These are phyloP conservation scores for Ogataea henricii DNA, from an alignment of 805 yeast species.

Conservation along the genomic window DNA sequence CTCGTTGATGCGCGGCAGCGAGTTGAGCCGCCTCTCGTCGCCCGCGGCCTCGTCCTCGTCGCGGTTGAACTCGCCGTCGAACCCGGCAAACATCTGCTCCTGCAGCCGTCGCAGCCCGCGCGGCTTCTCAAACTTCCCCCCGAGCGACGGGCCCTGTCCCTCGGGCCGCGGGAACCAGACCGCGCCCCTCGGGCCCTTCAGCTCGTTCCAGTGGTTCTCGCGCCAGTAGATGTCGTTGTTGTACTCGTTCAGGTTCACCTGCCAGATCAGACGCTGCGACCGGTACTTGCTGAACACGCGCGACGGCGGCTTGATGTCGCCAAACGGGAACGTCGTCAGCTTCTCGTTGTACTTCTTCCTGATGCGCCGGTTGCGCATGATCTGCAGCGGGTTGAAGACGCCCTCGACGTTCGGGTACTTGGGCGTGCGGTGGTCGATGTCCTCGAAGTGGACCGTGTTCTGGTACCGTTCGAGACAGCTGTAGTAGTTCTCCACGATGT, in stretches of 20 bases:
- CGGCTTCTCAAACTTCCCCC: constrained; percentile 9
- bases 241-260: constrained; percentile 60
- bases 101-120: constrained; percentile 21
- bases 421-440: constrained; percentile 14
- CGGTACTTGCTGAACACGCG: constrained; percentile 55
- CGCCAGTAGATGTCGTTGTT: constrained; percentile 62
- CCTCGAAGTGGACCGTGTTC: constrained; percentile 30
- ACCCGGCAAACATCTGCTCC: constrained; percentile 31
- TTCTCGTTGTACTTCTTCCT: constrained; percentile 53
- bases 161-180: constrained; percentile 49
- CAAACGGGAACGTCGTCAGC: constrained; percentile 45
- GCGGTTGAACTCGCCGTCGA: constrained; percentile 28
- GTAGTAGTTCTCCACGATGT: constrained; percentile 52
- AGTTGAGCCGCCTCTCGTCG: constrained; percentile 20
- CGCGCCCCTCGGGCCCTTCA: constrained; percentile 46
- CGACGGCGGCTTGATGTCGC: constrained; percentile 62
- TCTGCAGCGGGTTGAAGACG: constrained; percentile 78
- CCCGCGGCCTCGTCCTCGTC: constrained; percentile 22
- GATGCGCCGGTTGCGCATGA: constrained; percentile 69
- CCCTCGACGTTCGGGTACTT: constrained; percentile 59
- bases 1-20: constrained; percentile 26
- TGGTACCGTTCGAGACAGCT: constrained; percentile 46
- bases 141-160: neutral
- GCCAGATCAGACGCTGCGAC: constrained; percentile 57
- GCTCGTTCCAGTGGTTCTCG: constrained; percentile 53